These are phyloP conservation scores for Angomonas deanei DNA, from an alignment of 208 protist genomes.

Conservation along the genomic window DNA sequence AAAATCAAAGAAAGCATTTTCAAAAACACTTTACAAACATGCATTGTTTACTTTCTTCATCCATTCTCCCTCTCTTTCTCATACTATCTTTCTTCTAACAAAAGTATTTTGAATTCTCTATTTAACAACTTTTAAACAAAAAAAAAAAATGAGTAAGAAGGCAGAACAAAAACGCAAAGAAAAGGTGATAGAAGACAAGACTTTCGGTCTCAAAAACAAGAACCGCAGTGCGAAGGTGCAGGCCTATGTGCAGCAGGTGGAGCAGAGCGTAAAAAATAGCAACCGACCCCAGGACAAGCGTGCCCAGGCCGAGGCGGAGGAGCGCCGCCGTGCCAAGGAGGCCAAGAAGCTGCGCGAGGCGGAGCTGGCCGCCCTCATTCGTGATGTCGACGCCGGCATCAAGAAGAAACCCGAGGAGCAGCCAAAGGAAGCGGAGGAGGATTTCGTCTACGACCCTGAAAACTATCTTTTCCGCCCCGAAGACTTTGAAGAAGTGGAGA, in stretches of 20 bases:
- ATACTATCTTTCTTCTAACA: slow-evolving; percentile 6
- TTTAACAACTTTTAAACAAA: slow-evolving; percentile 11
- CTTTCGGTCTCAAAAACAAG: slow-evolving; percentile 93
- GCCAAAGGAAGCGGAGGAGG: slow-evolving; percentile 16
- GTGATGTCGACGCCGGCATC: slow-evolving; percentile 35
- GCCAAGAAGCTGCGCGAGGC: slow-evolving; percentile 75
- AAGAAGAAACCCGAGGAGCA: slow-evolving; percentile 12
- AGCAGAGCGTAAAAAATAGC: slow-evolving; percentile 57
- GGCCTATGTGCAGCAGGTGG: slow-evolving; percentile 73
- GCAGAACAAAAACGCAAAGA: slow-evolving; percentile 82
- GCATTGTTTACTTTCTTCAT: neutral
- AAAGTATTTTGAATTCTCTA: neutral
- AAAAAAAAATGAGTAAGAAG: slow-evolving; percentile 53
- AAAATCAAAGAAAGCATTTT: neutral
- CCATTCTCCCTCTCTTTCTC: slow-evolving; percentile 7
- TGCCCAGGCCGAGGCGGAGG: slow-evolving; percentile 50
- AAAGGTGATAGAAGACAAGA: slow-evolving; percentile 90
- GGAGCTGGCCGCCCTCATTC: slow-evolving; percentile 82
- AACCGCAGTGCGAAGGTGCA: slow-evolving; percentile 89
- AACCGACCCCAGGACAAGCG: slow-evolving; percentile 65
- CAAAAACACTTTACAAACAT: neutral
- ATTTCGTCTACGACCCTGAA: slow-evolving; percentile 61
- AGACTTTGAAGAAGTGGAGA: slow-evolving; percentile 84
- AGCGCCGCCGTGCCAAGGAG: slow-evolving; percentile 59
- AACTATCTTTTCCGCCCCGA: slow-evolving; percentile 87